Base-by-base conservation (phyloP, 2,329 filamentous ascomycete genomes). In the Claviceps pazoutovae region DNA sequence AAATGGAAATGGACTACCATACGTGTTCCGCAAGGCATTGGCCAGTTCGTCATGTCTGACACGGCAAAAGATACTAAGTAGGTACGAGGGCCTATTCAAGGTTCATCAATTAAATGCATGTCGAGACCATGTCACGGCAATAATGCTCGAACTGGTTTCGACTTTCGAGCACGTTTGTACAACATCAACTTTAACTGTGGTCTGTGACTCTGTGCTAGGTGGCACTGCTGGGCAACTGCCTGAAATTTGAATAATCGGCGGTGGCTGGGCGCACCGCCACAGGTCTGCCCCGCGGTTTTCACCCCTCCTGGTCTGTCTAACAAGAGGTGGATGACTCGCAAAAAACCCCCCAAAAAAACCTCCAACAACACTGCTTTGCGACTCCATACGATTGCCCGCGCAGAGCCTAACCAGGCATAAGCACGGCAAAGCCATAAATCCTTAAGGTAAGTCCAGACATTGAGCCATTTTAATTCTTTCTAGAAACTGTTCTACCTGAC, bases 241-340 rank as follows among this genome's bases (percentile, higher is more conserved):
- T 21, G 23, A 23, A 2, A 19, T 2, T 2, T 2, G 19, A 8
- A 34, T n/a, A 48, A 51, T 38, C 30, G 36, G 51, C 47, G 23
- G 42, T 43, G 14, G 37, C 19, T 36, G 26, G 9, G 3, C 8
- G 44, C 44, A 36, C 26, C 44, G 44, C 46, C 21, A 26, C 9
- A 26, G 17, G 14, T 48, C 39, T 67, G 64, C 64, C 65, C 65
- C 65, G 64, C 64, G 59, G 57, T 64, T 65, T 66, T 62, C 61
- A 67, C 65, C 65, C 64, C 64, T 64, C 64, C 58, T 44, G 14
- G 7, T 21, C 19, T 21, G 19, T 3, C 3, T 34, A 34, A 11
- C n/a, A 39, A n/a, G n/a, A 36, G 39, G 6, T 50, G 30, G 47
- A 60, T 66, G 63, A 67, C 62, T 66, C 62, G 60, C 30, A 26